phyloP scores from a whole-genome alignment of 2,329 filamentous ascomycete genomes.

The Sporothrix sp. region DNA sequence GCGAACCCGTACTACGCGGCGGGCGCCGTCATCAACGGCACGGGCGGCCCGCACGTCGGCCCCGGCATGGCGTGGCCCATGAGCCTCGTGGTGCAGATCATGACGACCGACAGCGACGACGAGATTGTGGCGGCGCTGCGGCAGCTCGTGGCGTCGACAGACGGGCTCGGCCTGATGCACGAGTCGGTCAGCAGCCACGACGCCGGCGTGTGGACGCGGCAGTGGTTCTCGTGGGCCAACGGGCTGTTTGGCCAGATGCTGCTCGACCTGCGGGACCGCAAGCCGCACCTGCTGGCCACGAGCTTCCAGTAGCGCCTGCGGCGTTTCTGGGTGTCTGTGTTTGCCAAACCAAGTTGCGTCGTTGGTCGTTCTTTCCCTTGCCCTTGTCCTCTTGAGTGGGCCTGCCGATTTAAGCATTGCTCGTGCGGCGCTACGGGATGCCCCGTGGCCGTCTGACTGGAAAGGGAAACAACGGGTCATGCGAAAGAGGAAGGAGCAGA shows the following conservation, averaged over 20 bases:
- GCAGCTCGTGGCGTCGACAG: constrained; percentile 48
- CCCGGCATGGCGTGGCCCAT: constrained; percentile 63
- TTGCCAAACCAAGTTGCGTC: background rate
- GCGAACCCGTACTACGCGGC: constrained; percentile 62
- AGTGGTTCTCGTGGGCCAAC: constrained; percentile 72
- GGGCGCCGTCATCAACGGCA: constrained; percentile 37
- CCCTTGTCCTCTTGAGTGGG: constrained; percentile 3
- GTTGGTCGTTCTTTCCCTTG: background rate
- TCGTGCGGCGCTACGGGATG: too few relatives aligned
- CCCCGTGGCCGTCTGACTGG: too few relatives aligned
- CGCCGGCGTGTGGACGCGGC: constrained; percentile 48
- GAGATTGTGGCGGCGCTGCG: constrained; percentile 46
- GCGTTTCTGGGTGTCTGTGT: background rate
- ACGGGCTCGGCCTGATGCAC: constrained; percentile 54
- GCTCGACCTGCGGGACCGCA: constrained; percentile 62
- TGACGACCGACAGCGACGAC: constrained; percentile 53
- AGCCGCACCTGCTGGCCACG: constrained; percentile 51
- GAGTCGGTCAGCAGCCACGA: constrained; percentile 57
- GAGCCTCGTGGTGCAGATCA: constrained; percentile 56
- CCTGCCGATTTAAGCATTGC: too few relatives aligned
- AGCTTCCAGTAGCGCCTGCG: constrained; percentile 35
- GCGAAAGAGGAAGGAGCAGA: too few relatives aligned
- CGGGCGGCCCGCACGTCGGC: constrained; percentile 22
- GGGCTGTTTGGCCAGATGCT: constrained; percentile 80
- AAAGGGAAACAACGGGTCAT: too few relatives aligned